phyloP scores from a whole-genome alignment of 2,329 filamentous ascomycete genomes.

The Xylariales sp. region DNA sequence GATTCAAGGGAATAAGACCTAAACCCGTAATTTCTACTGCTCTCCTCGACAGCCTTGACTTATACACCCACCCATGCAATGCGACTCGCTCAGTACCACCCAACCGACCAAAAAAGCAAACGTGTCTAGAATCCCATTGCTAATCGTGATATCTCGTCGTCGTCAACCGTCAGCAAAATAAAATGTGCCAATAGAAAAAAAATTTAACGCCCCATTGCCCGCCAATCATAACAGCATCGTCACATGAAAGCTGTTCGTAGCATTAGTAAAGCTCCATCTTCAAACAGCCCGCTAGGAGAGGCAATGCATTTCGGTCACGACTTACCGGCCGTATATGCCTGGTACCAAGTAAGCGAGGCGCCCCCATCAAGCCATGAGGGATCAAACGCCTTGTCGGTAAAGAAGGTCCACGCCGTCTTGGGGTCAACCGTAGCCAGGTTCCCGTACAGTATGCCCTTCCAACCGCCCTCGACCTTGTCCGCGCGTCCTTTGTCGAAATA shows the following conservation, averaged over 20 bases:
- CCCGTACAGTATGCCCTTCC: slow-evolving; percentile 86
- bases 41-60: neutral
- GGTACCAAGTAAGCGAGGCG: slow-evolving; percentile 85
- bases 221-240: slow-evolving; percentile 16
- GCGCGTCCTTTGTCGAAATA: slow-evolving; percentile 78
- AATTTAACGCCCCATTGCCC: neutral
- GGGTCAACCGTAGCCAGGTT: slow-evolving; percentile 85
- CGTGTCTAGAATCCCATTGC: neutral
- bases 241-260: slow-evolving; percentile 46
- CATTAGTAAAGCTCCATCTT: slow-evolving; percentile 19
- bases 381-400: slow-evolving; percentile 74
- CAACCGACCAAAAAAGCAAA: neutral
- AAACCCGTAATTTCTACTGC: neutral
- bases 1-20: neutral
- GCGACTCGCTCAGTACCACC: neutral
- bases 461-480: slow-evolving; percentile 76
- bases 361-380: slow-evolving; percentile 81
- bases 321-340: slow-evolving; percentile 81
- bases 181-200: slow-evolving; percentile 7
- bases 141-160: slow-evolving; percentile 10
- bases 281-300: neutral
- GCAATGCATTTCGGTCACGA: slow-evolving; percentile 36
- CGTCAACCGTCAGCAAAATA: neutral
- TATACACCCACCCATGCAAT: neutral
- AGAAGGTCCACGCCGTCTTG: slow-evolving; percentile 77